Evolutionary conservation across 1,284 basidiomycete genomes (phyloP).

Genomic region (Apiotrichum brassicae): DNA sequence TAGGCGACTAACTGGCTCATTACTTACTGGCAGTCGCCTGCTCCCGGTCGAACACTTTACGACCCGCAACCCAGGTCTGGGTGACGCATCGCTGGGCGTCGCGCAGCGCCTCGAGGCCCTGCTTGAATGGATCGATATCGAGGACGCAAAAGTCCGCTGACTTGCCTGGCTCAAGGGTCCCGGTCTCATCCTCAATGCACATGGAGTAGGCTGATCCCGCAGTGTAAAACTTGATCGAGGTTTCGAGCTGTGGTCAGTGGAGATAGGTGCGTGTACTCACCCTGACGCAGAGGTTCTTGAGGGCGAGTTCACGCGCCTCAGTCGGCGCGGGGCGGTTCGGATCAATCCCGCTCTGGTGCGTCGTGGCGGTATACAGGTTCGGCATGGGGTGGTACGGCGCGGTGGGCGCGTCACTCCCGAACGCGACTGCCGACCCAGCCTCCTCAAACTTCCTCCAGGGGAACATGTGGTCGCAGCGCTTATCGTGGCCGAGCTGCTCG

Average conservation of each 20-base stretch:
- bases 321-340: constrained; percentile 13
- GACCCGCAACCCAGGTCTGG: constrained; percentile 30
- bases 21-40: too few relatives aligned
- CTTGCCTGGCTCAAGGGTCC: constrained; percentile 22
- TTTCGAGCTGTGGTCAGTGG: too few relatives aligned
- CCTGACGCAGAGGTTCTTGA: constrained; percentile 13
- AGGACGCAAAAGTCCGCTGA: constrained; percentile 30
- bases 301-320: constrained; percentile 9
- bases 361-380: constrained; percentile 31
- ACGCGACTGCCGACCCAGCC: constrained; percentile 21
- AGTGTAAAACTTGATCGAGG: constrained; percentile 20
- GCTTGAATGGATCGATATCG: constrained; percentile 25
- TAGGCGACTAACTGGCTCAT: too few relatives aligned
- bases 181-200: constrained; percentile 14
- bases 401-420: constrained; percentile 31
- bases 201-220: constrained; percentile 24
- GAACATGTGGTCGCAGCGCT: constrained; percentile 27
- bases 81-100: constrained; percentile 23
- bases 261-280: too few relatives aligned
- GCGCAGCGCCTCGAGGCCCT: constrained; percentile 22
- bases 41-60: too few relatives aligned
- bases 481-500: constrained; percentile 15
- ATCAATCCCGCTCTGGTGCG: constrained; percentile 21
- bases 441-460: constrained; percentile 29
- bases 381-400: constrained; percentile 27